phyloP scores from a whole-genome alignment of 108 stramenopile species.

The Tribonema minus region DNA sequence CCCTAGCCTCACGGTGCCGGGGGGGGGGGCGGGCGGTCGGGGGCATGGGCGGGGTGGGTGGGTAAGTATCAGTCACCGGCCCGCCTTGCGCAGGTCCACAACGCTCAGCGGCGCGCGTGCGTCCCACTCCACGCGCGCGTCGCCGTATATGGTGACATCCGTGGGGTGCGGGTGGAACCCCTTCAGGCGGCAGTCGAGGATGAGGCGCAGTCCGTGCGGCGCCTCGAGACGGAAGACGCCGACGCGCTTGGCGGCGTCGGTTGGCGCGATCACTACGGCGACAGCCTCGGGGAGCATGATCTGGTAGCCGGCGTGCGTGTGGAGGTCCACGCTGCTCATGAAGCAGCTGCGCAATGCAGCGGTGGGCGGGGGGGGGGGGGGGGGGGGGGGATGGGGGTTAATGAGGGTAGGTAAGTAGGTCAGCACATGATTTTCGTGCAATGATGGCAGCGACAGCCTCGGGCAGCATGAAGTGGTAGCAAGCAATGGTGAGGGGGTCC shows the following conservation, averaged over 20 bases:
- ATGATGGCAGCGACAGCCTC: constrained; percentile 46
- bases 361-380: too few species aligned
- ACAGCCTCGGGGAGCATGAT: constrained; percentile 47
- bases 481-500: constrained; percentile 42
- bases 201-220: constrained; percentile 34
- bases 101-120: too few species aligned
- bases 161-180: constrained; percentile 34
- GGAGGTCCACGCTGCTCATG: constrained; percentile 38
- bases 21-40: too few species aligned
- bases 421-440: too few species aligned
- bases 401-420: too few species aligned
- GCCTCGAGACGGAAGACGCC: constrained; percentile 33
- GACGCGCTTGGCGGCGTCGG: constrained; percentile 25
- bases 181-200: constrained; percentile 23
- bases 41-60: too few species aligned
- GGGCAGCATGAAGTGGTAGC: constrained; percentile 46
- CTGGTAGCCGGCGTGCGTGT: constrained; percentile 47
- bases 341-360: too few species aligned
- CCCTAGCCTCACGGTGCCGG: too few species aligned
- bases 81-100: too few species aligned
- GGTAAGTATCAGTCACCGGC: too few species aligned
- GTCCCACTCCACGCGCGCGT: constrained; percentile 5
- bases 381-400: too few species aligned
- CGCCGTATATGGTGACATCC: constrained; percentile 12
- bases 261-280: constrained; percentile 35